Evolutionary conservation across 129 eudicot genomes (phyloP).

Genomic region (Helichrysum umbraculigerum): DNA sequence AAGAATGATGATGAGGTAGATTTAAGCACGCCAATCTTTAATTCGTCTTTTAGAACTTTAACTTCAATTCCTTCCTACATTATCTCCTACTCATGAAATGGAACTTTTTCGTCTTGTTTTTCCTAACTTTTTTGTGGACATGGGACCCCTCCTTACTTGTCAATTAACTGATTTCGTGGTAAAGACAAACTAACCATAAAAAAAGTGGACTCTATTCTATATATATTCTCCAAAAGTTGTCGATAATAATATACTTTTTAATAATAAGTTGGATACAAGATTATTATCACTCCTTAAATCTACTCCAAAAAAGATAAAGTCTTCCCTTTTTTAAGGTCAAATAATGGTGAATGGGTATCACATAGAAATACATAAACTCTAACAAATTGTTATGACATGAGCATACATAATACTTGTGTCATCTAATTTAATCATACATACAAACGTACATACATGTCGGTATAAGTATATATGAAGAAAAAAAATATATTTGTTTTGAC

Average conservation of each 20-base stretch:
- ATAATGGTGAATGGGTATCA: not conserved
- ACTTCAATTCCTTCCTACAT: not conserved
- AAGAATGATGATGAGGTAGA: not conserved
- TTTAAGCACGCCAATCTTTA: slow-evolving; percentile 7
- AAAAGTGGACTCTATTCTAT: not conserved
- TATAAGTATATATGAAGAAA: too few species aligned
- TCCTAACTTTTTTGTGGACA: not conserved
- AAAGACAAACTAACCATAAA: slow-evolving; percentile 13
- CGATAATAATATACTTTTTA: not conserved
- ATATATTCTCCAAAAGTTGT: not conserved
- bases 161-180: slow-evolving; percentile 8
- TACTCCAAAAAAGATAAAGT: not conserved
- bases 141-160: slow-evolving; percentile 6
- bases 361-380: not conserved
- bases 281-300: slow-evolving; percentile 4
- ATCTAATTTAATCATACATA: too few species aligned
- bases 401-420: too few species aligned
- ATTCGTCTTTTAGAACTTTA: too few species aligned
- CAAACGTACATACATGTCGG: too few species aligned
- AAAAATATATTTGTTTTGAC: too few species aligned
- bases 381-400: not conserved
- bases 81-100: not conserved
- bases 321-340: not conserved
- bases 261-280: not conserved
- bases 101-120: not conserved